Base-by-base conservation (phyloP, 352 stramenopile species). In the Pythium brachiatum region DNA sequence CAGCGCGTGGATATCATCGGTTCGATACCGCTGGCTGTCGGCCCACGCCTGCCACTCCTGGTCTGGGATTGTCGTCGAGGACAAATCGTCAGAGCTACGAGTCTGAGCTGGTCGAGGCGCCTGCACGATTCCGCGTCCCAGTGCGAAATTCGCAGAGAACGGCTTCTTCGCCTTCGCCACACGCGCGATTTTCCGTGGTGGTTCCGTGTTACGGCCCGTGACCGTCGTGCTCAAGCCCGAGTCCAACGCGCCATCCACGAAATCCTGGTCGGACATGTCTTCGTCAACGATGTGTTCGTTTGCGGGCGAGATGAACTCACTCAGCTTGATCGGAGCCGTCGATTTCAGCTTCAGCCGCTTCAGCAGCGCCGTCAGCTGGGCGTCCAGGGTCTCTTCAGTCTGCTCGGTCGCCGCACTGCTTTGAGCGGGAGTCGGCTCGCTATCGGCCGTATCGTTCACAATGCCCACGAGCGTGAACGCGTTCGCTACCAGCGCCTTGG, bases 191-290 rank as follows among this genome's bases (percentile, higher is more conserved):
- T 72, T 68, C 23, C 58, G 76, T 43, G 26, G 50, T 20, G 48
- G 65, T 60, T 83, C 57, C 57, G 70, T 25, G 12, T 56, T 62
- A 9, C 65, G 74, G 4, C 78, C 67, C 55, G 60, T 27, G 34
- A 89, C 74, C 4, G 62, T 61, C 13, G 73, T 69, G 3, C 78
- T 65, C 38, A 88, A 66, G 23, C 72, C 67, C 1, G 68, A 65
- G 44, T 88, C 71, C 34, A 89, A 47, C 1, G 78, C 79, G 0
- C 76, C 79, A 46, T 91, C 76, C 9, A 84, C 79, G 68, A 89
- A 91, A 54, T 91, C 78, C 31, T 86, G 78, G 53, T 88, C 73
- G 7, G 68, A 74, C 20, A 89, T 64, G 51, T 86, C 72, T 58
- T 88, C 78, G 25, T 91, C 79, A 20, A 71, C 66, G 0, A 81